phyloP scores from a whole-genome alignment of 2,329 filamentous ascomycete genomes.

The Colletotrichum limetticola region DNA sequence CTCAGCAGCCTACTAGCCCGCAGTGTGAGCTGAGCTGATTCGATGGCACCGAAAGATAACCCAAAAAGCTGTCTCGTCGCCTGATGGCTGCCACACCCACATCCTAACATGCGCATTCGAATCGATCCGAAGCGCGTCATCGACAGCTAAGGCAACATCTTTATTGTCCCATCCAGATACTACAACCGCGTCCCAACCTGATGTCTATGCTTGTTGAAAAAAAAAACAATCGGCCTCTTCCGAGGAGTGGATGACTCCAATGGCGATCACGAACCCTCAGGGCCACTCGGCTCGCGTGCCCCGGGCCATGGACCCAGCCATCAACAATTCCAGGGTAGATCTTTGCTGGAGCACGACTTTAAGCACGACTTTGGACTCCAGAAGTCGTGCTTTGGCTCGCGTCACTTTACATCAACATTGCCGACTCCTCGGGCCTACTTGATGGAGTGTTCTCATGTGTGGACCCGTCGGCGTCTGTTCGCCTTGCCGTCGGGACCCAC shows the following conservation, averaged over 20 bases:
- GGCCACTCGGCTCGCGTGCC: slow-evolving; percentile 23
- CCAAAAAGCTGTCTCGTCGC: neutral
- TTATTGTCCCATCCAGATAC: neutral
- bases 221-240: slow-evolving; percentile 4
- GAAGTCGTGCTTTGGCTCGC: slow-evolving; percentile 10
- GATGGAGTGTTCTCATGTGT: neutral
- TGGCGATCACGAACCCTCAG: slow-evolving; percentile 5
- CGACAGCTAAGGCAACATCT: neutral
- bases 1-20: neutral
- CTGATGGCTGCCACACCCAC: slow-evolving; percentile 16
- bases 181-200: neutral
- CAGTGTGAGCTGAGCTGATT: slow-evolving; percentile 14
- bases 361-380: slow-evolving; percentile 17
- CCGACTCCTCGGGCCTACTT: neutral
- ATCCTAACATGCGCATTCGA: neutral
- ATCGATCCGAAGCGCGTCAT: slow-evolving; percentile 23
- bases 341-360: slow-evolving; percentile 1
- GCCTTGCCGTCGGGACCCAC: neutral
- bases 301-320: slow-evolving; percentile 4
- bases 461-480: slow-evolving; percentile 1
- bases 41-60: slow-evolving; percentile 14
- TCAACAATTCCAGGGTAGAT: neutral
- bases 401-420: neutral
- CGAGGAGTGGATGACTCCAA: slow-evolving; percentile 10
- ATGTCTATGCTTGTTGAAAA: neutral